Evolutionary conservation across 163 green algal genomes (phyloP).

Genomic region (Volvox carteri): DNA sequence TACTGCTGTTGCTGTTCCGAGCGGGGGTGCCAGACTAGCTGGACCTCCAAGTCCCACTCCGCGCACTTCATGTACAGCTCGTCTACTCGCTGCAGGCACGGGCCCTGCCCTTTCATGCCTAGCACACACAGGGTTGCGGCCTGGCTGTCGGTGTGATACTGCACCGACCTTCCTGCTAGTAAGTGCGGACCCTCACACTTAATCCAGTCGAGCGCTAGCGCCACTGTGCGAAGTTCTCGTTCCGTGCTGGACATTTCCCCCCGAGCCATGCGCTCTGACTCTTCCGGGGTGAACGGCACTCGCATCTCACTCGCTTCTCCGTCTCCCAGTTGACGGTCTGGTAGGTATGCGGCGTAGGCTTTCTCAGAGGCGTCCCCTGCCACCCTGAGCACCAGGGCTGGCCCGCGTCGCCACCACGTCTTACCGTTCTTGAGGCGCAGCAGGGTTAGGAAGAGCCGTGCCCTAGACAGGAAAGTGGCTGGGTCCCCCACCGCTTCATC

Average conservation of each 20-base stretch:
- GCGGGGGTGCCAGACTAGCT: background rate
- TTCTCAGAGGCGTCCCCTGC: conserved; percentile 17
- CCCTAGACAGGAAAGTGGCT: background rate
- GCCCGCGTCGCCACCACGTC: background rate
- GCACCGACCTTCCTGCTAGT: background rate
- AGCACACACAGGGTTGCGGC: background rate
- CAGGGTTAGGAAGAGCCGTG: background rate
- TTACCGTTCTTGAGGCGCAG: background rate
- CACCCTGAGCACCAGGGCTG: background rate
- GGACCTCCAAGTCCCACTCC: background rate
- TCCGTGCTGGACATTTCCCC: conserved; percentile 24
- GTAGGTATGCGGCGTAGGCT: background rate
- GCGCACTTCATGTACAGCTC: conserved; percentile 6
- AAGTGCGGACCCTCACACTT: background rate
- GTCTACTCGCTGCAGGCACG: background rate
- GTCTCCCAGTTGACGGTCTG: background rate
- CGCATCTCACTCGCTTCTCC: background rate
- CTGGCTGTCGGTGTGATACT: conserved; percentile 43
- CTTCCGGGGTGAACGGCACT: background rate
- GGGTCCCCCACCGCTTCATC: background rate
- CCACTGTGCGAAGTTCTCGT: background rate
- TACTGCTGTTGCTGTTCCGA: background rate
- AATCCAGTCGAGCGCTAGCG: background rate
- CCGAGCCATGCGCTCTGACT: background rate
- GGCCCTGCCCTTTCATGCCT: background rate